A percentile compares a stretch with the other conserved stretches of the same genome.
These are phyloP conservation scores for Asterochloris sp. DNA, from an alignment of 139 green algal species.

Conservation along the genomic window DNA sequence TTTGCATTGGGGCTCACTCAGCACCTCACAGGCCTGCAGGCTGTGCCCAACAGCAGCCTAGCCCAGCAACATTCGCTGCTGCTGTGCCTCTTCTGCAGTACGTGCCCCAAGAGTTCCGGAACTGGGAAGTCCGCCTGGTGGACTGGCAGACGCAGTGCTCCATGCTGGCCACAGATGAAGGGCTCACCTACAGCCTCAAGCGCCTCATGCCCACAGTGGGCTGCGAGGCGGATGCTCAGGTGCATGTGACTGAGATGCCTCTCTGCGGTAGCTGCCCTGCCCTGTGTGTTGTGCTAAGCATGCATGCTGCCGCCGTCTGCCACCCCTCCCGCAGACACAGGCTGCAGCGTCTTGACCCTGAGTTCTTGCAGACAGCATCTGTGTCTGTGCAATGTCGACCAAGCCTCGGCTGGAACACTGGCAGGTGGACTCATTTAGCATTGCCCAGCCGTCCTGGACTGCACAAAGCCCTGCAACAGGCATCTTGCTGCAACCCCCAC, in stretches of 20 bases:
- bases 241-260: slow-evolving; percentile 8
- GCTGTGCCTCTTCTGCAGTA: slow-evolving; percentile 7
- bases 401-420: neutral
- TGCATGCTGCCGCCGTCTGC: neutral
- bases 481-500: too few relatives aligned
- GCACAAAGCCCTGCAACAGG: too few relatives aligned
- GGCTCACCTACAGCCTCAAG: slow-evolving; percentile 27
- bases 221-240: slow-evolving; percentile 77
- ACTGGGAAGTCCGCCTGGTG: slow-evolving; percentile 65
- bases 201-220: slow-evolving; percentile 75
- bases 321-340: neutral
- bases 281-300: neutral
- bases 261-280: neutral
- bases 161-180: slow-evolving; percentile 11
- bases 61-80: neutral
- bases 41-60: neutral
- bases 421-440: too few relatives aligned
- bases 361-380: neutral
- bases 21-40: too few relatives aligned
- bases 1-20: too few relatives aligned
- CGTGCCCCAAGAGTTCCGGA: slow-evolving; percentile 55
- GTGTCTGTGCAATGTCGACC: neutral
- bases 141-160: slow-evolving; percentile 80
- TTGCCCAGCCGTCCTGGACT: too few relatives aligned
- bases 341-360: too few relatives aligned